Percentiles rank a stretch among this genome's conserved stretches.
phyloP scores from a whole-genome alignment of 805 yeast genomes.

The Yamadazyma tumulicola region DNA sequence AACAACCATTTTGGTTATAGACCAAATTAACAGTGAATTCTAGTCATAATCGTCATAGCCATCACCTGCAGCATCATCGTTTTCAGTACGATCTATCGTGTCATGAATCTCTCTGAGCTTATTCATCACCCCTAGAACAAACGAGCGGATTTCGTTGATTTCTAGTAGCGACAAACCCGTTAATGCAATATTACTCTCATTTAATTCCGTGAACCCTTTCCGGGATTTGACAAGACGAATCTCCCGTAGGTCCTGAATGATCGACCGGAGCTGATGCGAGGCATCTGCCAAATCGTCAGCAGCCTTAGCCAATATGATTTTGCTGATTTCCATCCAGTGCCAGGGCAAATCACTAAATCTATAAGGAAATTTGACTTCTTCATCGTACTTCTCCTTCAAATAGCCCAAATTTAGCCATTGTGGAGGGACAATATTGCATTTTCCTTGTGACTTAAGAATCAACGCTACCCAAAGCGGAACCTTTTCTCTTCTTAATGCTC shows the following conservation, averaged over 20 bases:
- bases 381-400: constrained; percentile 57
- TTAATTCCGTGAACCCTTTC: constrained; percentile 71
- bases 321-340: constrained; percentile 84
- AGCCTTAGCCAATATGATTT: constrained; percentile 64
- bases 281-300: constrained; percentile 77
- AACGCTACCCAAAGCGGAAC: constrained; percentile 90
- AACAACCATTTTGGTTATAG: too few species aligned
- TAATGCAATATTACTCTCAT: constrained; percentile 77
- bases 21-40: background rate
- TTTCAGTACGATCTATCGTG: constrained; percentile 15
- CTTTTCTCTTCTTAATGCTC: constrained; percentile 63
- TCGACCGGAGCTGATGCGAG: constrained; percentile 62
- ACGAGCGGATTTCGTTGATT: constrained; percentile 84
- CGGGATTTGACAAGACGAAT: constrained; percentile 76
- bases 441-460: constrained; percentile 75
- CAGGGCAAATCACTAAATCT: constrained; percentile 74
- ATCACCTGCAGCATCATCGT: constrained; percentile 13
- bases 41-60: constrained; percentile 1
- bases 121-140: constrained; percentile 77
- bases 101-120: constrained; percentile 59
- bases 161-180: constrained; percentile 82
- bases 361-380: constrained; percentile 55
- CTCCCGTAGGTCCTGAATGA: constrained; percentile 82
- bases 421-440: constrained; percentile 84
- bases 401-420: constrained; percentile 65